Evolutionary conservation across 768 basidiomycete genomes (phyloP).

Genomic region (Mycena amicta): DNA sequence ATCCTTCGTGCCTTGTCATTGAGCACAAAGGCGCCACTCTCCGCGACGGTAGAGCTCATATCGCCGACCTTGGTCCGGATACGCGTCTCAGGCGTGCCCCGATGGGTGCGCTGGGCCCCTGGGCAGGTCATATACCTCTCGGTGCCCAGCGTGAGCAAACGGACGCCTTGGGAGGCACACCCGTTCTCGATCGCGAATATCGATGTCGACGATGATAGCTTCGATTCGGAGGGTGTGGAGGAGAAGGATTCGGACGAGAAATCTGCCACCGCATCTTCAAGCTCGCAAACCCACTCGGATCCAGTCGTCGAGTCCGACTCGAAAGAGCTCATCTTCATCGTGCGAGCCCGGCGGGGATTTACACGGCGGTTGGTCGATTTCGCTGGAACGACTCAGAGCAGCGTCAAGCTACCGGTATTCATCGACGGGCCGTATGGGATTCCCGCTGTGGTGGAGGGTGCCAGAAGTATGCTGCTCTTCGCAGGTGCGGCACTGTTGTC

Average conservation of each 20-base stretch:
- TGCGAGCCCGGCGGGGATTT: conserved; percentile 62
- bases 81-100: conserved; percentile 40
- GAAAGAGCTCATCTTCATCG: conserved; percentile 57
- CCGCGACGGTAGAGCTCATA: conserved; percentile 45
- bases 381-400: conserved; percentile 25
- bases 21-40: conserved; percentile 26
- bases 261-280: neutral
- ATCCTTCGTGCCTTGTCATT: conserved; percentile 20
- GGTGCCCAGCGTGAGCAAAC: conserved; percentile 46
- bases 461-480: conserved; percentile 50
- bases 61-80: conserved; percentile 51
- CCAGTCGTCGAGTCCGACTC: conserved; percentile 7
- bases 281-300: neutral
- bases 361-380: conserved; percentile 49
- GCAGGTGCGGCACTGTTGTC: conserved; percentile 33
- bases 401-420: conserved; percentile 43
- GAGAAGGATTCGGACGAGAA: conserved; percentile 4
- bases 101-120: conserved; percentile 49
- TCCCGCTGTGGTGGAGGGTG: conserved; percentile 42
- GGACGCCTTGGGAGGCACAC: conserved; percentile 53
- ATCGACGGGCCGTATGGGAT: conserved; percentile 64
- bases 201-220: conserved; percentile 20
- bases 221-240: neutral
- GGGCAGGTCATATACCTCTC: conserved; percentile 59
- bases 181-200: conserved; percentile 65